phyloP scores from a whole-genome alignment of 164 flowering plant genomes.

The Tetracentron sinense region DNA sequence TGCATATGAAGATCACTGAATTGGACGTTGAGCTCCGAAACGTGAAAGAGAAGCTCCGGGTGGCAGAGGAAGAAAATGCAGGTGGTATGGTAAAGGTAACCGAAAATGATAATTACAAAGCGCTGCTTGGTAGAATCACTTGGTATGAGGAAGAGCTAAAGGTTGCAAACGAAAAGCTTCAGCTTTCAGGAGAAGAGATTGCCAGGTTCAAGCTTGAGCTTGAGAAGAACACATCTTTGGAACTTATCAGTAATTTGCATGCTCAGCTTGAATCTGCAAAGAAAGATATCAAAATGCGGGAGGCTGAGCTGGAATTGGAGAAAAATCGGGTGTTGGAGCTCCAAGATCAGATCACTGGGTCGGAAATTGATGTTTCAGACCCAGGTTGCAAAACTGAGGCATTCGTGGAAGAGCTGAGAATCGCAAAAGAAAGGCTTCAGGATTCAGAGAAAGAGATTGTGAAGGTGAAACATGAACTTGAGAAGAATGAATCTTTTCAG shows the following conservation, averaged over 20 bases:
- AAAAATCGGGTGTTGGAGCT: conserved; percentile 15
- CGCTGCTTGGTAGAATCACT: conserved; percentile 25
- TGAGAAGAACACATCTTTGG: conserved; percentile 23
- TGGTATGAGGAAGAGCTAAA: conserved; percentile 51
- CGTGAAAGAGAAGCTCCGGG: conserved; percentile 43
- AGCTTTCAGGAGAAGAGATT: conserved; percentile 44
- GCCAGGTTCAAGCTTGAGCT: conserved; percentile 43
- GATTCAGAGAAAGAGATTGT: conserved; percentile 41
- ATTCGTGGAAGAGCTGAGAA: conserved; percentile 33
- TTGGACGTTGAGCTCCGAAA: conserved; percentile 59
- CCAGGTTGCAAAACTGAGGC: conserved; percentile 12
- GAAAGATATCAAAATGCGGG: conserved; percentile 11
- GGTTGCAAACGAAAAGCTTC: conserved; percentile 37
- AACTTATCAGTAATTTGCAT: conserved; percentile 6
- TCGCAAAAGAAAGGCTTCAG: conserved; percentile 35
- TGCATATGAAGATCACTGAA: conserved; percentile 37
- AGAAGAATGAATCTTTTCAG: conserved; percentile 30
- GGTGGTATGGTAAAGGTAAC: conserved; percentile 20
- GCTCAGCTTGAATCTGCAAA: conserved; percentile 11
- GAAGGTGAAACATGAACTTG: conserved; percentile 35
- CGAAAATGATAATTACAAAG: conserved; percentile 27
- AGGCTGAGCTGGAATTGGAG: conserved; percentile 26
- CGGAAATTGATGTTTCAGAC: no score
- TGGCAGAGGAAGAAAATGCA: conserved; percentile 34
- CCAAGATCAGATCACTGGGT: conserved; percentile 18